These are phyloP conservation scores for Fusarium succisae DNA, from an alignment of 2,329 filamentous ascomycete genomes.

Conservation along the genomic window DNA sequence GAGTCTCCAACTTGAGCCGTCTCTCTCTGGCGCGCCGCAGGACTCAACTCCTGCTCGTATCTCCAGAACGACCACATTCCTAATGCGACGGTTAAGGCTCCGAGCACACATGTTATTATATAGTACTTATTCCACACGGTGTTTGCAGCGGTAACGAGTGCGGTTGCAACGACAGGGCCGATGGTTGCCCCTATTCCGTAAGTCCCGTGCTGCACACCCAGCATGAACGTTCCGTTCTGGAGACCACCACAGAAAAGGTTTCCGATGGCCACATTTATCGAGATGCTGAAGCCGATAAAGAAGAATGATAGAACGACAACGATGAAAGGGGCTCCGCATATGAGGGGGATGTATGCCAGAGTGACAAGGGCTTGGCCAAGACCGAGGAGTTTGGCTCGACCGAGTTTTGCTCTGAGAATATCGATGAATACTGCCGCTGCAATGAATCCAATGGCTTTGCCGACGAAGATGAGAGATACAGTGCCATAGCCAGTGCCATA, in stretches of 20 bases:
- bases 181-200: conserved; percentile 73
- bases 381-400: conserved; percentile 71
- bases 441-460: conserved; percentile 81
- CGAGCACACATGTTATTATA: conserved; percentile 68
- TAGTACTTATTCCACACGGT: conserved; percentile 79
- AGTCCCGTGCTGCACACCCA: conserved; percentile 72
- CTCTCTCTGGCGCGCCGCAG: conserved; percentile 49
- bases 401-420: conserved; percentile 67
- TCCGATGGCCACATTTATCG: conserved; percentile 64
- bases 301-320: conserved; percentile 75
- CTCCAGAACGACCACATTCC: conserved; percentile 74
- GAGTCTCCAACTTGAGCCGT: conserved; percentile 29
- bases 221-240: conserved; percentile 61
- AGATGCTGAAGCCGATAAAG: conserved; percentile 68
- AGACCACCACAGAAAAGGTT: conserved; percentile 69
- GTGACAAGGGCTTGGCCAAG: conserved; percentile 66
- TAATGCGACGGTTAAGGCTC: conserved; percentile 65
- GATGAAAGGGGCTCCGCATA: conserved; percentile 75
- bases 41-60: conserved; percentile 69
- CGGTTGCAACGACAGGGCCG: conserved; percentile 79
- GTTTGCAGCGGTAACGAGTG: conserved; percentile 68
- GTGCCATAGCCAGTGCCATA: conserved; percentile 81
- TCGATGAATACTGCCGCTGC: conserved; percentile 76
- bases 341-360: conserved; percentile 71
- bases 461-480: conserved; percentile 84